Evolutionary conservation across 441 rosid genomes (phyloP).

Genomic region (Adansonia rubrostipa): DNA sequence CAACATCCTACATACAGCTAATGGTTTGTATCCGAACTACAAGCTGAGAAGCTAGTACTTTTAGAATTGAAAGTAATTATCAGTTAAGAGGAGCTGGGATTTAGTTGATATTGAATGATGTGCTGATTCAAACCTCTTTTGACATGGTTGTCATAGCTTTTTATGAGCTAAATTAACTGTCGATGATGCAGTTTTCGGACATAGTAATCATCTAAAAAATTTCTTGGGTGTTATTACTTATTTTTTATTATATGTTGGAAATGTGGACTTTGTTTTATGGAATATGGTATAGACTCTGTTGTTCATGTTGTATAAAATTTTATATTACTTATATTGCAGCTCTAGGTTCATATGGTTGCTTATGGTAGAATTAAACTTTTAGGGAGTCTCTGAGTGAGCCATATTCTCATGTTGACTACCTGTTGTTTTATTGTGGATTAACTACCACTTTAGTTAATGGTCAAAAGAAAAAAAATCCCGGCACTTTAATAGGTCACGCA

Average conservation of each 20-base stretch:
- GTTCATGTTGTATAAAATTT: not conserved
- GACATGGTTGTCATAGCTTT: not conserved
- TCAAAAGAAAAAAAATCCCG: not conserved
- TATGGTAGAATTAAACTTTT: not conserved
- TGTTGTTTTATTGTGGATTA: not conserved
- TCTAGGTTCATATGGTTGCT: not conserved
- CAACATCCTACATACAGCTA: not conserved
- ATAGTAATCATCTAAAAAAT: not conserved
- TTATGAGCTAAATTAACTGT: not conserved
- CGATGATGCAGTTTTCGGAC: not conserved
- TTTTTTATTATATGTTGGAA: conserved; percentile 5
- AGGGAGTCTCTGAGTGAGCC: not conserved
- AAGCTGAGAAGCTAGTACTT: not conserved
- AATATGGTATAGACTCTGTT: not conserved
- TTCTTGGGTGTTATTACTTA: not conserved
- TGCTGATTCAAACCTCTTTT: not conserved
- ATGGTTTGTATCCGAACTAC: not conserved
- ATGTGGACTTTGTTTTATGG: not conserved
- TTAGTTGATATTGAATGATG: not conserved
- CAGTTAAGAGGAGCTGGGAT: not conserved
- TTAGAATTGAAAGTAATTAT: not conserved
- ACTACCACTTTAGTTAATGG: not conserved
- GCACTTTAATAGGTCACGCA: not conserved
- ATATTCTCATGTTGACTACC: conserved; percentile 9
- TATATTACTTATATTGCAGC: not conserved